Percentiles rank a stretch among this genome's conserved stretches.
phyloP scores from a whole-genome alignment of 805 yeast genomes.

The Saturnispora besseyi region DNA sequence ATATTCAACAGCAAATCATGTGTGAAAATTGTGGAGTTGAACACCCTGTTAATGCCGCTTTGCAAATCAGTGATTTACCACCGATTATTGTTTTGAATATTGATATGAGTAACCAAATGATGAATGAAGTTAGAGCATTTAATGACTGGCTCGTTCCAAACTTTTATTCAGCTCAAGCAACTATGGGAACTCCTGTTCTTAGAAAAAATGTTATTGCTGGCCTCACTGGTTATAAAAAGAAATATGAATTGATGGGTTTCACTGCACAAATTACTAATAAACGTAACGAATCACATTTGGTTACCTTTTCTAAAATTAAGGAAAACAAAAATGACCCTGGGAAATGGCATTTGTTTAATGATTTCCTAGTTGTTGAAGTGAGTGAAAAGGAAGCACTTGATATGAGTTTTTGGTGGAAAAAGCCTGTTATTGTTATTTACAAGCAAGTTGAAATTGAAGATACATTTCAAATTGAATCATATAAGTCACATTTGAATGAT shows the following conservation, averaged over 20 bases:
- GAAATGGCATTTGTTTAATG: slow-evolving; percentile 81
- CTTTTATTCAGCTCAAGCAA: slow-evolving; percentile 34
- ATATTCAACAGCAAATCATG: slow-evolving; percentile 39
- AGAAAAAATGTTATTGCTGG: slow-evolving; percentile 21
- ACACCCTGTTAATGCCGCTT: slow-evolving; percentile 47
- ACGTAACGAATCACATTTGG: slow-evolving; percentile 48
- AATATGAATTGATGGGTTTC: slow-evolving; percentile 58
- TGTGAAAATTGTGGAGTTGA: slow-evolving; percentile 44
- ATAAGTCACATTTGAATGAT: slow-evolving; percentile 47
- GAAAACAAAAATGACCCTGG: slow-evolving; percentile 12
- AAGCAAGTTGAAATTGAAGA: slow-evolving; percentile 37
- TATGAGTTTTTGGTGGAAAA: slow-evolving; percentile 70
- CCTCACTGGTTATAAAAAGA: slow-evolving; percentile 18
- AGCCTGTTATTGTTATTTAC: slow-evolving; percentile 65
- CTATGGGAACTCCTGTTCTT: slow-evolving; percentile 21
- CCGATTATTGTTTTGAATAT: slow-evolving; percentile 57
- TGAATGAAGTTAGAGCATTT: slow-evolving; percentile 39
- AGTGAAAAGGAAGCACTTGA: slow-evolving; percentile 72
- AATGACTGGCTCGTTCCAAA: slow-evolving; percentile 55
- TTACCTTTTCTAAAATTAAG: slow-evolving; percentile 30
- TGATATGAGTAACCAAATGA: slow-evolving; percentile 45
- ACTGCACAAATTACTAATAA: slow-evolving; percentile 59
- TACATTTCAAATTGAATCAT: slow-evolving; percentile 40
- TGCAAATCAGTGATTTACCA: slow-evolving; percentile 48
- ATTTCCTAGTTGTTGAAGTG: slow-evolving; percentile 73